These are phyloP conservation scores for Ormosia semicastrata DNA, from an alignment of 306 rosid species.

Conservation along the genomic window DNA sequence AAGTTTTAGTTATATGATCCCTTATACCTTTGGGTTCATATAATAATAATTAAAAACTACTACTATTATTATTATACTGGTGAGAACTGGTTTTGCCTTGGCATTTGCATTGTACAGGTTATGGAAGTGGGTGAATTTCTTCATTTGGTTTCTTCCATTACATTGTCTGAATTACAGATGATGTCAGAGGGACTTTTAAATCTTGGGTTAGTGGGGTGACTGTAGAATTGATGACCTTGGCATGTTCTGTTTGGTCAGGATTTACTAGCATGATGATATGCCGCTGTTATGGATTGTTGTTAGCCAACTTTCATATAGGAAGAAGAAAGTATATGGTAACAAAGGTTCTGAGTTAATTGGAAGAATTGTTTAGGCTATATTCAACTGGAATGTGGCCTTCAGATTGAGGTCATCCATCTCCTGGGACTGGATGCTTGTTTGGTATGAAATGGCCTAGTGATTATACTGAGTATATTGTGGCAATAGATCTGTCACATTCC, in stretches of 20 bases:
- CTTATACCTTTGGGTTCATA: constrained; percentile 21
- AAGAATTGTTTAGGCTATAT: constrained; percentile 36
- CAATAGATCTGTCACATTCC: constrained; percentile 26
- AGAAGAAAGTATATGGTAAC: constrained; percentile 41
- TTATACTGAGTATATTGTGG: constrained; percentile 35
- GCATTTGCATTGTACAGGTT: constrained; percentile 42
- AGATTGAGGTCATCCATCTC: constrained; percentile 39
- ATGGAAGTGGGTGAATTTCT: constrained; percentile 39
- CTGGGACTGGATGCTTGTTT: constrained; percentile 33
- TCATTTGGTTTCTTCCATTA: constrained; percentile 40
- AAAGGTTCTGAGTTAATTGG: constrained; percentile 41
- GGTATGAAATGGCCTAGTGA: constrained; percentile 31
- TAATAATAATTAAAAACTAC: background rate
- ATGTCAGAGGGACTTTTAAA: constrained; percentile 49
- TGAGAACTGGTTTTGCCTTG: constrained; percentile 31
- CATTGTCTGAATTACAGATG: constrained; percentile 53
- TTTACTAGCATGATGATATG: constrained; percentile 36
- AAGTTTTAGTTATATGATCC: background rate
- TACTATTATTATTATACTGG: background rate
- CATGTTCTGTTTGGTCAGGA: constrained; percentile 45
- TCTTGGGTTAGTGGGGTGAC: constrained; percentile 37
- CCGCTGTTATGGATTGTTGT: constrained; percentile 44
- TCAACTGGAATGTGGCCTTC: constrained; percentile 39
- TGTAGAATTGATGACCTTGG: constrained; percentile 37
- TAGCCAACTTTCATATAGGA: constrained; percentile 41